Base-by-base conservation (phyloP, 176 grass and related monocot genomes). In the Secale cereale region DNA sequence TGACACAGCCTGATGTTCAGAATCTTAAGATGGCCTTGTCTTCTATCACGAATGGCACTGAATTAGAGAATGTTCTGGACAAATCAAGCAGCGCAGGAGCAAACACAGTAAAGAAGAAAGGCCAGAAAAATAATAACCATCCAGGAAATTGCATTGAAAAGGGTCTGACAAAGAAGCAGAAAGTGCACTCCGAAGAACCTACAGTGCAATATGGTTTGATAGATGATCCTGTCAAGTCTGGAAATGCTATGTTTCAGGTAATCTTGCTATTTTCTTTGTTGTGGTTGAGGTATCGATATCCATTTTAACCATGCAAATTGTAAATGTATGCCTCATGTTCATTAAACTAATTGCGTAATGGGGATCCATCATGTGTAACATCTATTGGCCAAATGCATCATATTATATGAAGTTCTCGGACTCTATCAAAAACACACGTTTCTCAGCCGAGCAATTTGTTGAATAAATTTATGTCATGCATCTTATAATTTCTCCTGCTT, bases 161-260 rank as follows among this genome's bases (percentile, higher is more conserved):
- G 30, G 73, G 82, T 16, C 60, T 83, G 57, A 89, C 85, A 25
- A 90, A 88, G 70, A 86, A 77, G 78, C 78, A 87, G 33, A 80
- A 90, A 76, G 29, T 66, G 33, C 85, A 50, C 11, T 20, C 35
- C 4, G 82, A 72, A 85, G 85, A 88, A 76, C 72, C 82, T 80
- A 61, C 74, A 41, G 39, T 41, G 36, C 36, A 39, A 9, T 39
- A 9, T 39, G 36, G 36, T 39, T 39, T 39, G 8, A 9, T 39
- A 39, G 36, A 39, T 39, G 36, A 9, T 39, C 8, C 80, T 81
- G 36, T 39, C 36, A 9, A 39, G 36, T 39, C 36, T 39, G 36
- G 36, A 39, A 39, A 39, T 39, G 36, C 74, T 87, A 62, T 82
- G 9, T 85, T 93, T 85, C 88, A 90, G 91, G 91, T 90, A 64